A percentile compares a stretch with the other conserved stretches of the same genome.
phyloP scores from a whole-genome alignment of 306 rosid genomes.

The Adenanthera pavonina region DNA sequence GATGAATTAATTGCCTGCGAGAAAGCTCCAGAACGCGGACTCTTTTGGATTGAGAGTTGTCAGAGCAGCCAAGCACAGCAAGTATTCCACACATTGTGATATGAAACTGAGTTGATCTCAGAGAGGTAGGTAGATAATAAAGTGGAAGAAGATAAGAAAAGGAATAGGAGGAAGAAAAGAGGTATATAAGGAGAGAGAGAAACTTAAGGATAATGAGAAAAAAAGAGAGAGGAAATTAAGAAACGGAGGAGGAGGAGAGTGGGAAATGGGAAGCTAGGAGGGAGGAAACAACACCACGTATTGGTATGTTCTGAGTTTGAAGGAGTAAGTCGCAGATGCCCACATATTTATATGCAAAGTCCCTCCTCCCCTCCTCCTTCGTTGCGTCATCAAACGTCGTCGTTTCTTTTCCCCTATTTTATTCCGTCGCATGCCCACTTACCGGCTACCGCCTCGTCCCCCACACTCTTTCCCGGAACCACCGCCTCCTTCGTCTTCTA shows the following conservation, averaged over 20 bases:
- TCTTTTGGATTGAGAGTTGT: conserved; percentile 79
- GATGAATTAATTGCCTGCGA: conserved; percentile 48
- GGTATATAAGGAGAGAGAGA: neutral
- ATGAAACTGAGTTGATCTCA: neutral
- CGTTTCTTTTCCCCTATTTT: conserved; percentile 40
- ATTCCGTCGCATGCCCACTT: neutral
- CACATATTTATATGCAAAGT: conserved; percentile 57
- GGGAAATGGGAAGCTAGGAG: neutral
- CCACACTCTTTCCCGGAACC: conserved; percentile 41
- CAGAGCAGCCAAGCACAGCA: conserved; percentile 94
- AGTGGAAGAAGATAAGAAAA: neutral
- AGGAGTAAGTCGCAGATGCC: conserved; percentile 32
- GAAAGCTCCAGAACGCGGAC: conserved; percentile 83
- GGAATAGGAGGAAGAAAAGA: no score
- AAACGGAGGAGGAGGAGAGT: neutral
- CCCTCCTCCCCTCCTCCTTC: neutral
- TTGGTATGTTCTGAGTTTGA: neutral
- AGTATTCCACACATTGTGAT: conserved; percentile 91
- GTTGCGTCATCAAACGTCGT: conserved; percentile 41
- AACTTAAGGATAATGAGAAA: neutral
- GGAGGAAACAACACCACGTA: conserved; percentile 35
- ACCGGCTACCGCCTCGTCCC: conserved; percentile 47
- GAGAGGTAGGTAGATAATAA: neutral
- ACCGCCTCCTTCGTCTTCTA: conserved; percentile 36
- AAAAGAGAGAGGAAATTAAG: neutral